Conservation (phyloP, 2,329 filamentous ascomycete genomes). For the Annulohypoxylon truncatum region DNA sequence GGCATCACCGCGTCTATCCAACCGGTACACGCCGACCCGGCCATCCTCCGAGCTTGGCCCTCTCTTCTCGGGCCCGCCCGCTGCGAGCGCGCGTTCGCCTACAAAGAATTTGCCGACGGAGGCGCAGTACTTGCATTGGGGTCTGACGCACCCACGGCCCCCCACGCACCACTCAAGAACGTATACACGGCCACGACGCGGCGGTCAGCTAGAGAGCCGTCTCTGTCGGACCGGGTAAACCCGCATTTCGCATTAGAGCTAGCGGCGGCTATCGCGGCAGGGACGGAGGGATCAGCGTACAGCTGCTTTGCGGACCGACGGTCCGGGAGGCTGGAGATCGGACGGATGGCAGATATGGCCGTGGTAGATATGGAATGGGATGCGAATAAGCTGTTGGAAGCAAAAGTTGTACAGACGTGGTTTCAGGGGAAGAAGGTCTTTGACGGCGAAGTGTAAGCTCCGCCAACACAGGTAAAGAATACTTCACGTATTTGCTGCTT, state of each 20-base stretch:
- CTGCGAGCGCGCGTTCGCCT: conserved; percentile 70
- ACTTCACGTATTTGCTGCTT: no score
- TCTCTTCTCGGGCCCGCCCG: conserved; percentile 64
- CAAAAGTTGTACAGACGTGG: conserved; percentile 57
- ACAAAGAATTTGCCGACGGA: conserved; percentile 67
- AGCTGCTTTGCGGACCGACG: conserved; percentile 58
- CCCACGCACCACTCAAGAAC: conserved; percentile 57
- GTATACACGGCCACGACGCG: conserved; percentile 60
- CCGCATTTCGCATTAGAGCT: conserved; percentile 56
- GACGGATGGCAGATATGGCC: conserved; percentile 60
- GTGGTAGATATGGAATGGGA: conserved; percentile 58
- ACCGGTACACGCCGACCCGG: conserved; percentile 69
- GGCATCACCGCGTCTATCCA: conserved; percentile 71
- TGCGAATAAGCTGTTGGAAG: conserved; percentile 53
- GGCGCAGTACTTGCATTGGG: conserved; percentile 59
- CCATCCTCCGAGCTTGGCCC: conserved; percentile 71
- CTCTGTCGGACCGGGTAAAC: conserved; percentile 53
- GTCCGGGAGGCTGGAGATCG: conserved; percentile 57
- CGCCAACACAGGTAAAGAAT: no score
- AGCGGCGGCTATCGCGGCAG: conserved; percentile 55
- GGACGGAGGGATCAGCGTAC: conserved; percentile 57
- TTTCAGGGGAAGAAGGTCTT: conserved; percentile 54
- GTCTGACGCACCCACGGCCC: conserved; percentile 60
- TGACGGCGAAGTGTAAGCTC: conserved; percentile 39
- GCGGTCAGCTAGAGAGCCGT: conserved; percentile 56